Base-by-base conservation (phyloP, 352 stramenopile species). In the Globisporangium spiculum region DNA sequence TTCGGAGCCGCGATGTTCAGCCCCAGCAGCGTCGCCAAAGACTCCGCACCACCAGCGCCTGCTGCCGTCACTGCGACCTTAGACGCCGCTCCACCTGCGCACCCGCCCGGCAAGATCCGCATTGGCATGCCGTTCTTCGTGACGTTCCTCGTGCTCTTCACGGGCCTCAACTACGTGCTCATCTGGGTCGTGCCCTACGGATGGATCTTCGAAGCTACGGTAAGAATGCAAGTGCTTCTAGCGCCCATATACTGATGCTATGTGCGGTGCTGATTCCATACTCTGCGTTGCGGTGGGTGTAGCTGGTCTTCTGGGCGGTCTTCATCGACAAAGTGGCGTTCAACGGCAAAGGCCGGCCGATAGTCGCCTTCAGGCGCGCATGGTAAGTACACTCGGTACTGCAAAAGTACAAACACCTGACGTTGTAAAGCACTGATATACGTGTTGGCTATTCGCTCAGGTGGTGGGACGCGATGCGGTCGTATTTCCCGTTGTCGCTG, bases 401-500 rank as follows among this genome's bases (percentile, higher is more conserved):
- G 8, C 52, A 34, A 27, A 52, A 52, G 18, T 8, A 3, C 44
- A n/a, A 52, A 12, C 18, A n/a, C 30, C 24, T 24, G 6, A 4
- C 41, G n/a, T 18, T n/a, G 18, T 44, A 44, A 22, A 22, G 5
- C 18, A 38, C 1, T 30, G 1, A 12, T 24, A 5, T 32, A 3
- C 20, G 34, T 48, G 32, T 50, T 62, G 3, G 61, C 2, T 22
- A 8, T 24, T 24, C 44, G 18, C 44, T 3, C 63, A 85, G 78
- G 73, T 82, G 74, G 69, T 84, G 74, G 75, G 70, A 80, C 24
- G 58, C 65, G 4, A 74, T 79, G 32, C 75, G 71, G 36, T 56
- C 67, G 44, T 87, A 87, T 36, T 87, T 87, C 41, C 73, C 79
- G 0, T 32, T 84, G 10, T 66, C 72, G 46, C 63, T 84, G 36